Base-by-base conservation (phyloP, 305 asterid genomes). In the Fraxinus latifolia region DNA sequence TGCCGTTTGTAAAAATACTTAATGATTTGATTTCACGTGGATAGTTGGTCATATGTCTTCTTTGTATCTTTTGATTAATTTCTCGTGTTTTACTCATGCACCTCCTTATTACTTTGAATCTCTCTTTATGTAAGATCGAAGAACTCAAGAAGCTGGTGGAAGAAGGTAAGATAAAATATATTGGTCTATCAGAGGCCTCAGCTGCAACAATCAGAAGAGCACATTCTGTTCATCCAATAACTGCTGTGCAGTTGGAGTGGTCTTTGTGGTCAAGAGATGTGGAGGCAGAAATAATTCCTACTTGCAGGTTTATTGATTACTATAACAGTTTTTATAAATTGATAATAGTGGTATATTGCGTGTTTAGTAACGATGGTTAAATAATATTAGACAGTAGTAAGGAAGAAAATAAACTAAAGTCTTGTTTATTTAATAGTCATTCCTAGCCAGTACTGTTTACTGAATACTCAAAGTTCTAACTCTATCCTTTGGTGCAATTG, bases 201-300 rank as follows among this genome's bases (percentile, higher is more conserved):
- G 91, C 92, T 84, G 85, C 95, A 12, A 92, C 97, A 55, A 92
- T 94, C 73, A 89, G 96, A 79, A 92, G 98, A 88, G 98, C 98
- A 60, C 97, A 94, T 73, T 93, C 92, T n/a, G 90, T 94, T 83
- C 98, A 92, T 87, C 97, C 97, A 0, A 21, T 94, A 67, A 91
- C 96, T 31, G 97, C 97, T 7, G 88, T 92, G 68, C 96, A 94
- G 82, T 83, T 82, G 0, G 98, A 94, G 72, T 94, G 97, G 97
- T 94, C 98, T 2, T 81, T 94, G 86, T 94, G 96, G 96, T 74
- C 97, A 1, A 90, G 97, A 84, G 97, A 92, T 87, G 84, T 89
- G 84, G 98, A 93, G 83, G 89, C 85, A 17, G 95, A 91, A 74
- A 82, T 92, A 67, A 74, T 93, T 80, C 97, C 97, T 9, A 87